Conservation (phyloP, 2,329 filamentous ascomycete genomes). For the Mariannaea sp. region DNA sequence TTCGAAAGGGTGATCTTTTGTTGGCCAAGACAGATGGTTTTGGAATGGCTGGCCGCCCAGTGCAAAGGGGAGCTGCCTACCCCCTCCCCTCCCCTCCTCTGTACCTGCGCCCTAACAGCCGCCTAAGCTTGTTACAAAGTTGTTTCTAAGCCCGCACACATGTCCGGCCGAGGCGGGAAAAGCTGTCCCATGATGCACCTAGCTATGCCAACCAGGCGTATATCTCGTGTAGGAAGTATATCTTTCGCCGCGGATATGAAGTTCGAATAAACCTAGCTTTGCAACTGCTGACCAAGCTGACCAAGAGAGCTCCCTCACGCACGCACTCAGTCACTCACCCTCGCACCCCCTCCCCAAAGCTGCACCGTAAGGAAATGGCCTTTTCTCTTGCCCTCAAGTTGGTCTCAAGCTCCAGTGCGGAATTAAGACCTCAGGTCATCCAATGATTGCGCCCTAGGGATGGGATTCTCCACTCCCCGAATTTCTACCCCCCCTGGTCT, state of each 20-base stretch:
- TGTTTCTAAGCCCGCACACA: neutral
- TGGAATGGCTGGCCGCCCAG: constrained; percentile 16
- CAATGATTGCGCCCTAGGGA: neutral
- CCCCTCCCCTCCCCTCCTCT: neutral
- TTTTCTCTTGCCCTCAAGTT: too few relatives aligned
- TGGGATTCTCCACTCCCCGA: constrained; percentile 1
- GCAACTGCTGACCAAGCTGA: constrained; percentile 17
- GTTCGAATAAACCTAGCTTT: constrained; percentile 1
- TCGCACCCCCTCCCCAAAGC: neutral
- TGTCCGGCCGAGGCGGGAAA: neutral
- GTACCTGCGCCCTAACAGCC: too few relatives aligned
- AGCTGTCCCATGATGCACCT: neutral
- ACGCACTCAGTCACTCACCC: neutral
- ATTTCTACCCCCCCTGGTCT: too few relatives aligned
- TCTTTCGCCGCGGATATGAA: neutral
- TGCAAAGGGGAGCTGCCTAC: too few relatives aligned
- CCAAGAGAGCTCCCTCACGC: constrained; percentile 3
- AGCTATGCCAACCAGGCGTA: neutral
- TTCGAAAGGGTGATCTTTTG: too few relatives aligned
- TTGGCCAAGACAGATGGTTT: too few relatives aligned
- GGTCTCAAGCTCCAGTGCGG: too few relatives aligned
- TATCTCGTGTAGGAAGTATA: neutral
- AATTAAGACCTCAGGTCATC: too few relatives aligned
- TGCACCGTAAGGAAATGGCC: neutral
- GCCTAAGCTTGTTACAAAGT: too few relatives aligned